phyloP scores from a whole-genome alignment of 2,329 filamentous ascomycete genomes.

The Geosmithia morbida region DNA sequence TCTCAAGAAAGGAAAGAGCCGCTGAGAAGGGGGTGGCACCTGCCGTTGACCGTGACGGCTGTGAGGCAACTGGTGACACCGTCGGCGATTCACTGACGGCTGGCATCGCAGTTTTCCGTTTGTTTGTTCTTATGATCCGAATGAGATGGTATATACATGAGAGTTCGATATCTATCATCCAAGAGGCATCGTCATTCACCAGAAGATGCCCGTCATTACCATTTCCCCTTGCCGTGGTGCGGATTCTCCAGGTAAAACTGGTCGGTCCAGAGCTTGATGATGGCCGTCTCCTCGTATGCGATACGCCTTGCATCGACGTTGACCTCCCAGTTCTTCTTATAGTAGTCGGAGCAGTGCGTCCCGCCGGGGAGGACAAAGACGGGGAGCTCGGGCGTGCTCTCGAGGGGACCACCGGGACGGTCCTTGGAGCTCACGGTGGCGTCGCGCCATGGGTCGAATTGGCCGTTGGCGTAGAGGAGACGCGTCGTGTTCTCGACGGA shows the following conservation, averaged over 20 bases:
- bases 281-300: background rate
- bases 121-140: too few species aligned
- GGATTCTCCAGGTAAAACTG: constrained; percentile 1
- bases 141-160: too few species aligned
- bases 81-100: too few species aligned
- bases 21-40: too few species aligned
- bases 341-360: constrained; percentile 28
- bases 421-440: constrained; percentile 35
- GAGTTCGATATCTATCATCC: too few species aligned
- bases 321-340: background rate
- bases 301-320: background rate
- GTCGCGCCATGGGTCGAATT: constrained; percentile 45
- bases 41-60: too few species aligned
- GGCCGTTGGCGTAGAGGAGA: constrained; percentile 42
- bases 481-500: constrained; percentile 30
- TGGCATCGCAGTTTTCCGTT: too few species aligned
- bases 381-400: constrained; percentile 28
- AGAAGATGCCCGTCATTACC: background rate
- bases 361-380: constrained; percentile 37
- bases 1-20: too few species aligned
- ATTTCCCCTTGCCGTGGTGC: background rate
- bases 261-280: background rate
- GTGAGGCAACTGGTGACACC: too few species aligned
- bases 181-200: too few species aligned
- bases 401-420: constrained; percentile 37